A percentile compares a stretch with the other conserved stretches of the same genome.
Conservation (phyloP, 2,329 filamentous ascomycete genomes). For the Intubia oerlemansii region DNA sequence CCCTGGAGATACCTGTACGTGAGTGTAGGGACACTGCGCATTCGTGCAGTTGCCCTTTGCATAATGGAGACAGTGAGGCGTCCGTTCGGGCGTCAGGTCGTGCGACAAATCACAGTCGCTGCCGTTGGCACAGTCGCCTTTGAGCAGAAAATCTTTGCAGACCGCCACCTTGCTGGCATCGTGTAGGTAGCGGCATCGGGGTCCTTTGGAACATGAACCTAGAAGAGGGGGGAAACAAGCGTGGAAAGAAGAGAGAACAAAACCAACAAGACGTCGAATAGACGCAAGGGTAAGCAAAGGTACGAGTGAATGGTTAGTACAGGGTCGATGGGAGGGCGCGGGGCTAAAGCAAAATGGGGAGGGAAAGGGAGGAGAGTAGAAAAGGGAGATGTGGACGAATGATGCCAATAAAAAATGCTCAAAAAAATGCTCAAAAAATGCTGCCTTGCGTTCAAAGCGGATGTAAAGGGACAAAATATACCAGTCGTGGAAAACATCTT, state of each 20-base stretch:
- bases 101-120: conserved; percentile 80
- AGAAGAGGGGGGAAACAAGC: conserved; percentile 9
- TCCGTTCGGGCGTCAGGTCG: conserved; percentile 61
- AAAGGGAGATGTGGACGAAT: not conserved
- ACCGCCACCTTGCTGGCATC: conserved; percentile 72
- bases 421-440: no score
- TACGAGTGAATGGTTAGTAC: conserved; percentile 3
- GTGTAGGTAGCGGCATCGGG: conserved; percentile 61
- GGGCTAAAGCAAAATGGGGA: not conserved
- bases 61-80: conserved; percentile 77
- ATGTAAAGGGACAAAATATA: conserved; percentile 22
- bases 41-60: conserved; percentile 81
- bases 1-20: conserved; percentile 54
- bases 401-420: not conserved
- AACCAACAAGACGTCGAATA: no score
- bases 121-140: conserved; percentile 56
- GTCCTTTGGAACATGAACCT: conserved; percentile 76
- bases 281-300: no score
- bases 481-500: conserved; percentile 48
- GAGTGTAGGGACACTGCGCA: conserved; percentile 65
- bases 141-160: conserved; percentile 72
- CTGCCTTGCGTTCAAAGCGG: not conserved
- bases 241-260: not conserved
- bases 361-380: not conserved
- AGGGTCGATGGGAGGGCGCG: not conserved